Evolutionary conservation across 805 yeast species (phyloP), one percentile per base, ranked within the genome.

Genomic region (Helenozyma baotianmanensis): DNA sequence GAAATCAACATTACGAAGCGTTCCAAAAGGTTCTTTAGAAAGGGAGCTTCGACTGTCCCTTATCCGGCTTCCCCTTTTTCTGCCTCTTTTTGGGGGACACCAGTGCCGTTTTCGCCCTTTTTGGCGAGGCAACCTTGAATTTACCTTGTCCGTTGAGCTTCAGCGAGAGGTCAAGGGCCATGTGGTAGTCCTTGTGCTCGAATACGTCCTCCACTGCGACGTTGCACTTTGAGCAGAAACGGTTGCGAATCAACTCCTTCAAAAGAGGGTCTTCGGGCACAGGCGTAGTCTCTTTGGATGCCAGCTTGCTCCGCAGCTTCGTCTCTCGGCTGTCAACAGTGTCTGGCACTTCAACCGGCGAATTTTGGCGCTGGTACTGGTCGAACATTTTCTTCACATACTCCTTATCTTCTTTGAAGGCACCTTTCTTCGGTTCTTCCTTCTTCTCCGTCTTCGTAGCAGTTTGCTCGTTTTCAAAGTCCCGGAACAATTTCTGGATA

Each of bases 181-280:
- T 48, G 42, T 77, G 82, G 39, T 53, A 76, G 48, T 77, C 83
- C 26, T 58, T 56, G 47, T 77, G 83, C 38, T 77, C 82, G 12
- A 53, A 47, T 2, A 53, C 57, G 38, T 64, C 63, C 1, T 46
- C 53, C 3, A 64, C 48, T 3, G 21, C 26, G 3, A 36, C 30
- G 9, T 53, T 41, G 39, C 72, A 65, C 12, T 36, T 32, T 1
- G 46, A 32, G 35, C 71, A 65, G 14, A 30, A 37, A n/a, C 49
- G 45, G 7, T 36, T 40, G 8, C 38, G 32, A 14, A 50, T 39
- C 14, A 59, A 35, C 5, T 40, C 40, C 9, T 45, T 39, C 10
- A 58, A 29, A 4, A 50, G 28, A 2, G 23, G 24, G 21, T 39
- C 40, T 6, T 36, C 29, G n/a, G 39, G 36, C 25, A 19, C 25